Percentiles rank a stretch among this genome's conserved stretches.
phyloP scores from a whole-genome alignment of 164 flowering plant genomes.

The Vitis vinifera region DNA sequence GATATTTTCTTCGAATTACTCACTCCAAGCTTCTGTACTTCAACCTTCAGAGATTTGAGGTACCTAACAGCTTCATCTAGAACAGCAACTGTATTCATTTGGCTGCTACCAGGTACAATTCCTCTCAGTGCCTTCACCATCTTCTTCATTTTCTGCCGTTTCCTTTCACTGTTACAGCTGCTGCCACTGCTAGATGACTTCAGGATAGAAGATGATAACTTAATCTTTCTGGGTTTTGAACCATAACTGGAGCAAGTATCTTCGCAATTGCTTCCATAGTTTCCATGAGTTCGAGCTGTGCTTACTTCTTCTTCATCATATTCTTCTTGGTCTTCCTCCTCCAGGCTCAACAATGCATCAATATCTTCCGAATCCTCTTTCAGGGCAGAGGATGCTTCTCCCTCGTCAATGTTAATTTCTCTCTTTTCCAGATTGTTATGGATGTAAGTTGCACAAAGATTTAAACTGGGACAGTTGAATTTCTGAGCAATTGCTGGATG shows the following conservation, averaged over 20 bases:
- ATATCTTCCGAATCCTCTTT: slow-evolving; percentile 75
- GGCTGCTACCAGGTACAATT: slow-evolving; percentile 71
- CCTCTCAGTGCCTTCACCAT: slow-evolving; percentile 63
- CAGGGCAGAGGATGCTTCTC: slow-evolving; percentile 30
- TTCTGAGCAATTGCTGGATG: slow-evolving; percentile 55
- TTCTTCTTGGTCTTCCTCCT: slow-evolving; percentile 49
- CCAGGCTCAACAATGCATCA: slow-evolving; percentile 71
- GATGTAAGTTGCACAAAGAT: slow-evolving; percentile 21
- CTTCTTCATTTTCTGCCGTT: slow-evolving; percentile 53
- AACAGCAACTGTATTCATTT: slow-evolving; percentile 61
- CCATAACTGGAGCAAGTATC: slow-evolving; percentile 52
- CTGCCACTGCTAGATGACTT: slow-evolving; percentile 33
- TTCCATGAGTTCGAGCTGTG: slow-evolving; percentile 58
- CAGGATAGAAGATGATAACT: slow-evolving; percentile 27
- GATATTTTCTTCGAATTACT: slow-evolving; percentile 21
- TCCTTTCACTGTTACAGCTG: slow-evolving; percentile 35
- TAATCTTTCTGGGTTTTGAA: slow-evolving; percentile 32
- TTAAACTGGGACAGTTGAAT: slow-evolving; percentile 35
- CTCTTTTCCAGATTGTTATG: slow-evolving; percentile 15
- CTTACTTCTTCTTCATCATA: slow-evolving; percentile 67
- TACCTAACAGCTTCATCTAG: slow-evolving; percentile 79
- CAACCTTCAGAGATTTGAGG: slow-evolving; percentile 76
- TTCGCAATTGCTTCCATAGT: slow-evolving; percentile 41
- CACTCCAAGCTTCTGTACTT: slow-evolving; percentile 59
- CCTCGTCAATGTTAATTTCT: slow-evolving; percentile 12